A percentile compares a stretch with the other conserved stretches of the same genome.
phyloP scores from a whole-genome alignment of 345 rosid species.

The Geranium rotundifolium region DNA sequence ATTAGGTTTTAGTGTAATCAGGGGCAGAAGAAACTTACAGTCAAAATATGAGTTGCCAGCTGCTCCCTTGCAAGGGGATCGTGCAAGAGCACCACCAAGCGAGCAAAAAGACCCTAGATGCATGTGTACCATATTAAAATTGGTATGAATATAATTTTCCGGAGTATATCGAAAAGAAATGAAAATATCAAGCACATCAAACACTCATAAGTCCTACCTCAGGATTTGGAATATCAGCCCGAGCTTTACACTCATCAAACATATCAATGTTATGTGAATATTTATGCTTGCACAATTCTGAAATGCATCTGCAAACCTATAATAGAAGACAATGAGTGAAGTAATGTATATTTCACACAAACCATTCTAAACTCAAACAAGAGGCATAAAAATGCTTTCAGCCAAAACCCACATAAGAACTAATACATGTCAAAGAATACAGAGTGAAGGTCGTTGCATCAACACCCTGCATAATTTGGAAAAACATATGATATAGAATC shows the following conservation, averaged over 20 bases:
- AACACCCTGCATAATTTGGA: not conserved
- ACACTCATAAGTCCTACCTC: slow-evolving; percentile 39
- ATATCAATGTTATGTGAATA: slow-evolving; percentile 41
- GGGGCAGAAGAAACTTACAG: slow-evolving; percentile 35
- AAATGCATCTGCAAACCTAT: slow-evolving; percentile 95
- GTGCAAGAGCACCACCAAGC: slow-evolving; percentile 88
- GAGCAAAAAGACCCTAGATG: slow-evolving; percentile 83
- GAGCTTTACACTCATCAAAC: slow-evolving; percentile 72
- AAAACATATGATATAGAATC: slow-evolving; percentile 14
- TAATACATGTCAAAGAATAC: not conserved
- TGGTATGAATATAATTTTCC: slow-evolving; percentile 5
- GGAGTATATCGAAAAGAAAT: slow-evolving; percentile 5
- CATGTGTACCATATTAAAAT: slow-evolving; percentile 8
- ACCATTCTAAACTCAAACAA: not conserved
- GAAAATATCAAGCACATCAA: slow-evolving; percentile 9
- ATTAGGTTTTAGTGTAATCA: not conserved
- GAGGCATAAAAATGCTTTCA: not conserved
- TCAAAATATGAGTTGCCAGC: slow-evolving; percentile 75
- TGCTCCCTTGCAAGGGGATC: slow-evolving; percentile 87
- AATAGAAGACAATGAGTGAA: slow-evolving; percentile 5
- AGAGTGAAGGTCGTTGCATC: not conserved
- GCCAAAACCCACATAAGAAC: slow-evolving; percentile 1
- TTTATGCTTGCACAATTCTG: slow-evolving; percentile 70
- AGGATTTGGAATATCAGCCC: slow-evolving; percentile 74
- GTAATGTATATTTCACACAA: not conserved